Evolutionary conservation across 106 monocot genomes (phyloP), one percentile per base, ranked within the genome.

Genomic region (Gastrodia elata): DNA sequence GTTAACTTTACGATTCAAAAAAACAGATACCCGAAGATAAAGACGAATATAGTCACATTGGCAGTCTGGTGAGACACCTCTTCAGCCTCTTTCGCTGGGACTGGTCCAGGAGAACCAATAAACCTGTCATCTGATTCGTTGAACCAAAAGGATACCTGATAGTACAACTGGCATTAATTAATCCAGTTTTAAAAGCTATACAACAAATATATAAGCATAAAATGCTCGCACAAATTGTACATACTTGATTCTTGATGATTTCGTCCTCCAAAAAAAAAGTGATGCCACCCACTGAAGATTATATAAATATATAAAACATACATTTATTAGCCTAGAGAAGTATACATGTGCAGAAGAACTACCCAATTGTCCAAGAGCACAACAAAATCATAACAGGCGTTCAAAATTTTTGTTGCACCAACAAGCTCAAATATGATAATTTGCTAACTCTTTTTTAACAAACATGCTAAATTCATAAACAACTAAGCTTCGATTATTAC

Each of bases 1-100:
- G 2, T 32, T 9, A 32, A 3, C 61, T 52, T 52, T 0, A 46
- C 18, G 46, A 46, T 10, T 3, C 46, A 46, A 14, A 46, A 15
- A 46, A 15, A 46, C 13, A 46, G 46, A 15, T 10, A 11, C 13
- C 46, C 18, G 24, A 26, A 58, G 57, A 58, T 25, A 6, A 26
- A 25, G 1, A 58, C 27, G 57, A 61, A 76, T 81, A 77, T 78
- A 81, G 71, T 87, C 87, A 76, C 83, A 75, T 74, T 0, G 69
- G 69, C 40, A 26, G 16, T 40, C 69, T 35, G 4, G 43, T 72
- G 15, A 72, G 61, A 69, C 65, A 68, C 49, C 79, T 43, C 42
- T 43, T 25, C 33, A 68, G 68, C 24, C 10, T 56, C 34, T 8
- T 37, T 8, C 56, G 73, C 32, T 10, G 24, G 22, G 9, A 27